A percentile compares a stretch with the other conserved stretches of the same genome.
Conservation (phyloP, 2,329 filamentous ascomycete genomes). For the Colletotrichum sojae region DNA sequence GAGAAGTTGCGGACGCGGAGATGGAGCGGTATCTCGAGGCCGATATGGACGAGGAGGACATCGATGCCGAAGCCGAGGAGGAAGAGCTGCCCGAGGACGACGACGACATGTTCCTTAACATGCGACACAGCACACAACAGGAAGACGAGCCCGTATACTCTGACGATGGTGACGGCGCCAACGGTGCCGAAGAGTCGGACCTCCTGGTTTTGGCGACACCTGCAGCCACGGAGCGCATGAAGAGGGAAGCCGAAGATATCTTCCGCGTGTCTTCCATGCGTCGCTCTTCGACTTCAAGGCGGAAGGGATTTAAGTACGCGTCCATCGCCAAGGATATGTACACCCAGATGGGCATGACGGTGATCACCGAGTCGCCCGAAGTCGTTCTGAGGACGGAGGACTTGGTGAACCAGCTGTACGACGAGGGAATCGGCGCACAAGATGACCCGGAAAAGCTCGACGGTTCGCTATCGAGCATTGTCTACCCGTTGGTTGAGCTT, state of each 20-base stretch:
- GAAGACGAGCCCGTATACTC: conserved; percentile 40
- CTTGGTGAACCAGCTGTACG: conserved; percentile 75
- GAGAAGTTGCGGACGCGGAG: conserved; percentile 50
- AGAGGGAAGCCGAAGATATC: conserved; percentile 69
- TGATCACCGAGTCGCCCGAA: conserved; percentile 77
- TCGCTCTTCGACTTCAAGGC: conserved; percentile 57
- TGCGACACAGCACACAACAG: conserved; percentile 54
- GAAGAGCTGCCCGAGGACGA: conserved; percentile 59
- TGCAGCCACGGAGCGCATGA: conserved; percentile 66
- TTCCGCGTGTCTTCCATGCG: conserved; percentile 67
- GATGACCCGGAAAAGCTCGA: conserved; percentile 71
- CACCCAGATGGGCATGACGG: conserved; percentile 69
- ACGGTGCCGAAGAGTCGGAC: conserved; percentile 59
- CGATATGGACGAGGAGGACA: conserved; percentile 52
- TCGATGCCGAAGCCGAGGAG: conserved; percentile 54
- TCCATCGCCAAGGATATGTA: conserved; percentile 81
- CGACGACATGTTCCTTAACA: conserved; percentile 65
- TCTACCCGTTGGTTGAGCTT: conserved; percentile 65
- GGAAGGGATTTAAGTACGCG: conserved; percentile 75
- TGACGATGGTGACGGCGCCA: conserved; percentile 44
- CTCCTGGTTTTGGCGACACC: conserved; percentile 70
- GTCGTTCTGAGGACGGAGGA: conserved; percentile 84
- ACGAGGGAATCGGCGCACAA: conserved; percentile 69
- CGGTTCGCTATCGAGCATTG: conserved; percentile 67
- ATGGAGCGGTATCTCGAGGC: conserved; percentile 54